phyloP scores from a whole-genome alignment of 306 rosid species.

The Vicia villosa region DNA sequence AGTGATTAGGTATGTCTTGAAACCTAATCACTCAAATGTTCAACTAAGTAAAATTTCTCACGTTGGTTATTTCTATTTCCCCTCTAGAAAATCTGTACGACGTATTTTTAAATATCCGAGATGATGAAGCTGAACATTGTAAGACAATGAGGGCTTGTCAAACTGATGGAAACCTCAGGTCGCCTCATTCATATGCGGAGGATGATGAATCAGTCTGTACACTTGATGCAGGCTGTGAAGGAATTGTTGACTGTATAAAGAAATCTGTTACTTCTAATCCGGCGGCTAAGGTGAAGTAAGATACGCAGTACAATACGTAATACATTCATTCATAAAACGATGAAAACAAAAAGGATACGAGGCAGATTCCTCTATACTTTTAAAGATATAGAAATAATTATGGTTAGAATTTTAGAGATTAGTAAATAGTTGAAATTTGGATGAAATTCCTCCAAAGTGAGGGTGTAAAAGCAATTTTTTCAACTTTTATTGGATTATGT shows the following conservation, averaged over 20 bases:
- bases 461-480: background rate
- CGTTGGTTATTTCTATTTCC: conserved; percentile 26
- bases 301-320: background rate
- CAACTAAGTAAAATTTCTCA: conserved; percentile 11
- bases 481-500: conserved; percentile 5
- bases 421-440: conserved; percentile 18
- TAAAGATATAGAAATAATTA: conserved; percentile 32
- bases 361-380: conserved; percentile 8
- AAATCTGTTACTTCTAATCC: conserved; percentile 67
- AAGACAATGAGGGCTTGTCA: conserved; percentile 99
- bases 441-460: background rate
- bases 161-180: conserved; percentile 82
- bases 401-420: background rate
- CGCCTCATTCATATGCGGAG: conserved; percentile 76
- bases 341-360: background rate
- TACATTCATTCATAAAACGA: conserved; percentile 14
- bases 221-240: conserved; percentile 64
- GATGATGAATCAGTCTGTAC: conserved; percentile 46
- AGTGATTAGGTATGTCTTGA: conserved; percentile 51
- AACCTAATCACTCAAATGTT: background rate
- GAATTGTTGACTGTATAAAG: conserved; percentile 79
- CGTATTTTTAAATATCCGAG: conserved; percentile 85
- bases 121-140: conserved; percentile 97
- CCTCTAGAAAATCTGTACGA: conserved; percentile 77
- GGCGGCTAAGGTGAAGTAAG: conserved; percentile 44